phyloP scores from a whole-genome alignment of 2,329 filamentous ascomycete genomes.

The Trichoderma lentiforme region DNA sequence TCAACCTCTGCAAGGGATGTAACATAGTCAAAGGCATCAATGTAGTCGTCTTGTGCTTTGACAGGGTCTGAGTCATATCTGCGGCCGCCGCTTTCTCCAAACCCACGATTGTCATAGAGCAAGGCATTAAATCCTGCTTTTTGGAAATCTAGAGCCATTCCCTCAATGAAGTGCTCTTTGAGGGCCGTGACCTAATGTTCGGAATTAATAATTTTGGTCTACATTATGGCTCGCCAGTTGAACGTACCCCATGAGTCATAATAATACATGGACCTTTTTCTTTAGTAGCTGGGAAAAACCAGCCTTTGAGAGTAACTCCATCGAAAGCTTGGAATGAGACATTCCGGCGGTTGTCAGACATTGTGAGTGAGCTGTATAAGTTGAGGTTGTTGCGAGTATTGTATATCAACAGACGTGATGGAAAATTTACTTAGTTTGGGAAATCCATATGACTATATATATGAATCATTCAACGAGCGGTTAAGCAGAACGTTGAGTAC shows the following conservation, averaged over 20 bases:
- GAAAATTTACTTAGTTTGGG: neutral
- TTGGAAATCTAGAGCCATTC: constrained; percentile 19
- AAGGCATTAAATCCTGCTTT: constrained; percentile 18
- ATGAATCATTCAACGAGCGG: neutral
- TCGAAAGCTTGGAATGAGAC: neutral
- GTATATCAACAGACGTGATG: neutral
- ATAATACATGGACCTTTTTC: constrained; percentile 3
- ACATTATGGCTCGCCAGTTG: neutral
- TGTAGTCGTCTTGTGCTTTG: constrained; percentile 20
- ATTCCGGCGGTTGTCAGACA: neutral
- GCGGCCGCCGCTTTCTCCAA: constrained; percentile 21
- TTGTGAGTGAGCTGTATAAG: neutral
- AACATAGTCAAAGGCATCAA: constrained; percentile 22
- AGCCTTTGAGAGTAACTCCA: neutral
- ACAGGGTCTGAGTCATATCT: constrained; percentile 19
- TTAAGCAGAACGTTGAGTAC: neutral
- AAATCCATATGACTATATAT: neutral
- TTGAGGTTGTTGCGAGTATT: neutral
- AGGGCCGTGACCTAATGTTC: neutral
- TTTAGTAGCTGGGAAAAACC: neutral
- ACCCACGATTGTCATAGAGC: constrained; percentile 21
- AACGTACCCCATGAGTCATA: constrained; percentile 12
- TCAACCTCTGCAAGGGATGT: constrained; percentile 20
- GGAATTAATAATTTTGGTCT: neutral
- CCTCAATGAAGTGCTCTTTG: constrained; percentile 18